Evolutionary conservation across 202 grass and related monocot species (phyloP).

Genomic region (Cymbopogon flexuosus): DNA sequence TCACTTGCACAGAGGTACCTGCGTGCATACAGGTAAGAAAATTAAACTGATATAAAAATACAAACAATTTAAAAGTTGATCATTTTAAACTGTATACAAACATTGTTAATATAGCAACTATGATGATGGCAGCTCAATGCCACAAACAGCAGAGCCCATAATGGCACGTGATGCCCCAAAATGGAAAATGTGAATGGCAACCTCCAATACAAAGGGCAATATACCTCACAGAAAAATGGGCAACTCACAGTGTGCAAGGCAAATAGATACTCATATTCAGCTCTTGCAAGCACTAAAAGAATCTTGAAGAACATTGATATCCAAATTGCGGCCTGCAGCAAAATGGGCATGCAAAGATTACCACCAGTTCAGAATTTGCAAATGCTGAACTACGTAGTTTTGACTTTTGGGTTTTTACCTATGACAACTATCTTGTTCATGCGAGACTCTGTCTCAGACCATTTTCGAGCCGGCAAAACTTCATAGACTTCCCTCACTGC

Average conservation of each 20-base stretch:
- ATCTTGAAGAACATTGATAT: conserved; percentile 57
- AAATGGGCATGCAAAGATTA: conserved; percentile 28
- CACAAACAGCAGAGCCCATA: background rate
- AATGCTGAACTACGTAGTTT: background rate
- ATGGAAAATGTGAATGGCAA: background rate
- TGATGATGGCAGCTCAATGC: background rate
- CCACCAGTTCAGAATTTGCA: background rate
- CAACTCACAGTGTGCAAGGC: background rate
- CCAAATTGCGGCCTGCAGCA: conserved; percentile 69
- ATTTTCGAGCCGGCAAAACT: conserved; percentile 67
- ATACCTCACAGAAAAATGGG: background rate
- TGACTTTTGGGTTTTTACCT: conserved; percentile 42
- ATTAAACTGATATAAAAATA: background rate
- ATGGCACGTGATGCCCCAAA: background rate
- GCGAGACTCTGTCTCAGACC: conserved; percentile 53
- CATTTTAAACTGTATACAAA: background rate
- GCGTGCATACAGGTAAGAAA: background rate
- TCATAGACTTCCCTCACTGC: conserved; percentile 97
- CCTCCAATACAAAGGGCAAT: background rate
- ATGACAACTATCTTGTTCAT: conserved; percentile 90
- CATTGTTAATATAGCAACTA: background rate
- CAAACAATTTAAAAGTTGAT: background rate
- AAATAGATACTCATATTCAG: background rate
- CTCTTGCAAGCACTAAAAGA: conserved; percentile 63
- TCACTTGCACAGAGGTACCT: background rate